Evolutionary conservation across 345 rosid species (phyloP), one percentile per base, ranked within the genome.

Genomic region (Hypericum androsaemum): DNA sequence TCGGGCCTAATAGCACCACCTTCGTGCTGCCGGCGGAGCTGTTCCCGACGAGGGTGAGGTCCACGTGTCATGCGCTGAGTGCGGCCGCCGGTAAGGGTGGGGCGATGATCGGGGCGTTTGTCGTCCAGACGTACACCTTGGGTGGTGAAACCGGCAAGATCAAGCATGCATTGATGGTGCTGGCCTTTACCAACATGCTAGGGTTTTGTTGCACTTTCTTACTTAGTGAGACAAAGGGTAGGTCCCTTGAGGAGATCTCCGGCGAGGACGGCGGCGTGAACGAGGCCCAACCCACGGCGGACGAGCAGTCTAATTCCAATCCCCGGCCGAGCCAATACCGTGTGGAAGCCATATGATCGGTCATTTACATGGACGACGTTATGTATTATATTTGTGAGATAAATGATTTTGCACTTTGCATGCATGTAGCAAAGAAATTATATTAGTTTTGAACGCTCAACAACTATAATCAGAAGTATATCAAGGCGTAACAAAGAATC

Each of bases 1-100:
- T 82, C 9, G 88, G 88, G 0, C 82, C 82, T 0, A 82, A 82
- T 35, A 72, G 74, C 43, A 82, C 80, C 0, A 79, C 82, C 0
- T 77, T 82, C 15, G 77, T 82, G n/a, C 68, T 79, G 9, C 77
- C 82, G 0, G 89, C 84, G 0, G 80, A 77, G 72, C 57, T 82
- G 28, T 79, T 78, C 49, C 88, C 88, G 0, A 77, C 88, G 0
- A 12, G 80, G 48, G 5, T 79, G 40, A 55, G 84, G 44, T 72
- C 88, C 10, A 82, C 84, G 5, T 77, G 84, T 47, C 88, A 78
- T 11, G 84, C 75, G 0, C 52, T 76, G 28, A 76, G 81, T 41
- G 84, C 88, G 0, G 80, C 88, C 0, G 63, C 82, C 0, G 84
- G 80, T 5, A 82, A 82, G 65, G 78, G 77, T 0, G 84, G 88